Evolutionary conservation across 768 basidiomycete genomes (phyloP), one percentile per base, ranked within the genome.

Genomic region (Mycena amicta): DNA sequence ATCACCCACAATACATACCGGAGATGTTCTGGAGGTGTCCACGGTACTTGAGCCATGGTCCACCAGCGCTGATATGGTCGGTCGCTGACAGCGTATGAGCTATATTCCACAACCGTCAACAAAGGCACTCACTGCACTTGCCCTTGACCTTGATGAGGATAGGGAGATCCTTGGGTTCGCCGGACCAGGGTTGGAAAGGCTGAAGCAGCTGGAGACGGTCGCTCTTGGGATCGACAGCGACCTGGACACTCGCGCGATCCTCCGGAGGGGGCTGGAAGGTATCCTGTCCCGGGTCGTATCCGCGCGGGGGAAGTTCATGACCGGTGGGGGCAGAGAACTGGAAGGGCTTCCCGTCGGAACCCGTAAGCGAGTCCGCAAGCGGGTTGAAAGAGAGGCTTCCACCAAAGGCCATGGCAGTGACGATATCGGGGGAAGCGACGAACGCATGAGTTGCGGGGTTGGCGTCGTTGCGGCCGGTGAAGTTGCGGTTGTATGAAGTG

Each of bases 101-200:
- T n/a, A n/a, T n/a, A n/a, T n/a, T n/a, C n/a, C n/a, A n/a, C n/a
- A n/a, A n/a, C n/a, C n/a, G n/a, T n/a, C n/a, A n/a, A n/a, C n/a
- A n/a, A n/a, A n/a, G n/a, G n/a, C n/a, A n/a, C n/a, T n/a, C n/a
- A 90, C 88, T 99, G 90, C 97, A 99, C 82, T 99, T 99, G 84
- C 96, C 96, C 80, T 87, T 83, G 65, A 93, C 97, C 85, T 99
- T 99, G 84, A 99, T 99, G 71, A 99, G 80, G 61, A 99, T 81
- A 11, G 96, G 96, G 63, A 95, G 83, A 66, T 92, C 90, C 55
- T 82, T 78, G 49, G 94, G 91, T 85, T 97, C 90, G 53, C 95
- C 94, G 74, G 96, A 85, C 94, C 94, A 98, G 26, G 91, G 81
- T 69, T 80, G 68, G 87, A 99, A 99, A 28, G 97, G 89, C 70